Percentiles rank a stretch among this genome's conserved stretches.
Conservation (phyloP, 2,329 filamentous ascomycete genomes). For the Fusarium caatingaense region DNA sequence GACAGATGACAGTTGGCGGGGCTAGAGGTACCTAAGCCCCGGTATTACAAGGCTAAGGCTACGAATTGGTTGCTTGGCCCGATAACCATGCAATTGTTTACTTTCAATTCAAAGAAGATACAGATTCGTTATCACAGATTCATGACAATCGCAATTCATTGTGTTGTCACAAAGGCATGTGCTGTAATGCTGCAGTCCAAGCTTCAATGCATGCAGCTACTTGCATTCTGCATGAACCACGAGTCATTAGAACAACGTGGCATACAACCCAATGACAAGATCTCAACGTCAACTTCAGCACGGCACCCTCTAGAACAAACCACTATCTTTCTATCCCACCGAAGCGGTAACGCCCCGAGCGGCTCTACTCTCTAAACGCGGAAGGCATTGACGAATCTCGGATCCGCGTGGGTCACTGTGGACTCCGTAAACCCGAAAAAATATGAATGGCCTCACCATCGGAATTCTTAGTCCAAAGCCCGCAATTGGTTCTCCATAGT, state of each 20-base stretch:
- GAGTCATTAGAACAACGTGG: background rate
- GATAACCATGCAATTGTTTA: background rate
- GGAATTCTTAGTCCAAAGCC: constrained; percentile 29
- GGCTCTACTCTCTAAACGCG: constrained; percentile 2
- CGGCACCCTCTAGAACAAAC: background rate
- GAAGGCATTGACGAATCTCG: constrained; percentile 28
- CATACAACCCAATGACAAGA: constrained; percentile 1
- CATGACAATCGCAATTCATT: no score
- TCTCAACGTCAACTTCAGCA: background rate
- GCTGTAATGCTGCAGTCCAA: background rate
- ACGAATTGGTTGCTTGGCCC: background rate
- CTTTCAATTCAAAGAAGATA: background rate
- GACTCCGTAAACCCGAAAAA: background rate
- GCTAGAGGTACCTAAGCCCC: constrained; percentile 4
- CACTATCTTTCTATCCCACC: background rate
- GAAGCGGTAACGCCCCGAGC: constrained; percentile 6
- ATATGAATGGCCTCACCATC: constrained; percentile 22
- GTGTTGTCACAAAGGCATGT: no score
- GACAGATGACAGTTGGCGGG: constrained; percentile 27
- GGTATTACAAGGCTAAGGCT: background rate
- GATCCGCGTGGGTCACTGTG: constrained; percentile 11
- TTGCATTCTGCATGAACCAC: constrained; percentile 10
- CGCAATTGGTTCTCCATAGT: constrained; percentile 15
- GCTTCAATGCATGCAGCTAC: background rate
- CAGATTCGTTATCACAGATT: background rate